Percentiles rank a stretch among this genome's conserved stretches.
Conservation (phyloP, 129 eudicot genomes). For the Helichrysum umbraculigerum region DNA sequence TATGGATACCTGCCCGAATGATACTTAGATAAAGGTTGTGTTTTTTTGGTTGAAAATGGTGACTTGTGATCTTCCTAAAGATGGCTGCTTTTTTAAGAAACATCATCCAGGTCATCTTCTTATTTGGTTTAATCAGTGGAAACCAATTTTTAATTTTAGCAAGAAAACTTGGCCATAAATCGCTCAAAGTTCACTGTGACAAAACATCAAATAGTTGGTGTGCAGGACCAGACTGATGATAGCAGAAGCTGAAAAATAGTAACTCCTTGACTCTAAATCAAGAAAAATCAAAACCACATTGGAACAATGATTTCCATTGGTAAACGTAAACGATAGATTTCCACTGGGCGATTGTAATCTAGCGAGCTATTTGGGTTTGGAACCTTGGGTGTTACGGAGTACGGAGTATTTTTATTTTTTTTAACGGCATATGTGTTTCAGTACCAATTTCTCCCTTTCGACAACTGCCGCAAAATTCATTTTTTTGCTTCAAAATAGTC, state of each 20-base stretch:
- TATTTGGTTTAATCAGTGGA: not conserved
- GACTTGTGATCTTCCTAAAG: constrained; percentile 19
- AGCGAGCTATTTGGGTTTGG: too few relatives aligned
- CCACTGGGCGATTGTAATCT: too few relatives aligned
- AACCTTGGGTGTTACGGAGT: not conserved
- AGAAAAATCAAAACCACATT: not conserved
- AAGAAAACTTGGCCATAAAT: constrained; percentile 10
- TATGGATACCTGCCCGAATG: constrained; percentile 23
- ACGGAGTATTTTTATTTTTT: too few relatives aligned
- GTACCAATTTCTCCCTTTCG: not conserved
- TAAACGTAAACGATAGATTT: too few relatives aligned
- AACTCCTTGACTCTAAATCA: too few relatives aligned
- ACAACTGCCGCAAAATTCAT: too few relatives aligned
- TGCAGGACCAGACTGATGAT: constrained; percentile 1
- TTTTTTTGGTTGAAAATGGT: constrained; percentile 8
- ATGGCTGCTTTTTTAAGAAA: constrained; percentile 31
- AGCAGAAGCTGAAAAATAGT: not conserved
- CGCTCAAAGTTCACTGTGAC: constrained; percentile 7
- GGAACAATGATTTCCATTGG: not conserved
- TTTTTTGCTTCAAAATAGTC: too few relatives aligned
- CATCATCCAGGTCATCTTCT: constrained; percentile 30
- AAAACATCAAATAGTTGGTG: constrained; percentile 43
- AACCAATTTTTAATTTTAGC: not conserved
- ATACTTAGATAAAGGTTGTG: constrained; percentile 24
- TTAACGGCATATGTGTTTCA: not conserved